phyloP scores from a whole-genome alignment of 2,329 filamentous ascomycete species.

The Akanthomyces dipterigenus region DNA sequence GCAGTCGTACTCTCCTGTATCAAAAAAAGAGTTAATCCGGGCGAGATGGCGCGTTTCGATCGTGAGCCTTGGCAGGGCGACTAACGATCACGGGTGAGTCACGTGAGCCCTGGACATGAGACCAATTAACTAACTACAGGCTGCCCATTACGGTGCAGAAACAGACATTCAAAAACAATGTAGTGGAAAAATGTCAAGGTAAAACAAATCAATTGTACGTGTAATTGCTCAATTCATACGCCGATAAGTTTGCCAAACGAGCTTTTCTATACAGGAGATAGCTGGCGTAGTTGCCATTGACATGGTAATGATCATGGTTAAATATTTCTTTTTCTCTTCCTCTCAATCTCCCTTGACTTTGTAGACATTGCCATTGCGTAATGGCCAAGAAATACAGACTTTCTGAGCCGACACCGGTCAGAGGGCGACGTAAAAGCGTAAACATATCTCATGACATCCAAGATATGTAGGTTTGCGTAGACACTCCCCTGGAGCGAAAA shows the following conservation, averaged over 20 bases:
- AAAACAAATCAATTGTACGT: conserved; percentile 3
- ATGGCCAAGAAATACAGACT: neutral
- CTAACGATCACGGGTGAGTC: neutral
- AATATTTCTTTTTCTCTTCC: neutral
- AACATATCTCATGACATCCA: neutral
- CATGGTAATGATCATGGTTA: conserved; percentile 12
- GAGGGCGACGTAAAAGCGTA: neutral
- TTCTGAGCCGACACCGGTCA: neutral
- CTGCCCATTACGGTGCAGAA: neutral
- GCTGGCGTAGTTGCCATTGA: conserved; percentile 6
- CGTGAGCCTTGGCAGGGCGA: conserved; percentile 1
- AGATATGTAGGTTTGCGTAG: neutral
- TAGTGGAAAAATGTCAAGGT: neutral
- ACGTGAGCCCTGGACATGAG: neutral
- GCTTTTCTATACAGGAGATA: conserved; percentile 13
- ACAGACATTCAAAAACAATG: neutral
- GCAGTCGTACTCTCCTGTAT: no score
- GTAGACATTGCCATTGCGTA: neutral
- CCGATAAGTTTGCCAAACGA: conserved; percentile 8
- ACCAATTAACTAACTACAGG: neutral
- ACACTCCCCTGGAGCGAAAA: neutral
- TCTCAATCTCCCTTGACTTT: neutral
- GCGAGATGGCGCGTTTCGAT: neutral
- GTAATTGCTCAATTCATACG: conserved; percentile 10
- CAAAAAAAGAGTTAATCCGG: neutral